Evolutionary conservation across 2,329 filamentous ascomycete genomes (phyloP).

Genomic region (Fusarium stilboides): DNA sequence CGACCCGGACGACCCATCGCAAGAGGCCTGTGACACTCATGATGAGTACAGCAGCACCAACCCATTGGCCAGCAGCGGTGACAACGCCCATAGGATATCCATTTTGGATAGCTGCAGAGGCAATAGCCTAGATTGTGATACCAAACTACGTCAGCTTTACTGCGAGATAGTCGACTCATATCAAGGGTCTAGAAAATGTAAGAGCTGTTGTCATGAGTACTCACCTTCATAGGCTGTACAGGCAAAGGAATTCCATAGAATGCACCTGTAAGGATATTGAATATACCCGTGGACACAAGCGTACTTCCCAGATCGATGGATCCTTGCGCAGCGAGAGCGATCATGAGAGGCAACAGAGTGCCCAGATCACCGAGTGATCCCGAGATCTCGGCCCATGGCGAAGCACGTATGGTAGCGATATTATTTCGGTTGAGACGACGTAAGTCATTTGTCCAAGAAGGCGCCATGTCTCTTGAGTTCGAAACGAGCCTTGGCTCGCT

Average conservation of each 20-base stretch:
- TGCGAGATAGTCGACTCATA: neutral
- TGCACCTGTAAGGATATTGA: conserved; percentile 86
- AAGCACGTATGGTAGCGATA: conserved; percentile 62
- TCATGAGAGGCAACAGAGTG: conserved; percentile 89
- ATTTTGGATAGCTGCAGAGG: conserved; percentile 86
- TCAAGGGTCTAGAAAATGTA: neutral
- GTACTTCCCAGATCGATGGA: conserved; percentile 88
- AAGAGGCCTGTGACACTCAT: conserved; percentile 87
- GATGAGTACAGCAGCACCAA: conserved; percentile 79
- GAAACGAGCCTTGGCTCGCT: neutral
- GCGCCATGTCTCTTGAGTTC: conserved; percentile 35
- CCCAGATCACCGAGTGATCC: conserved; percentile 91
- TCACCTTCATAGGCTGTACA: conserved; percentile 86
- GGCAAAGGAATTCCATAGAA: conserved; percentile 91
- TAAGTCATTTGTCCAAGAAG: conserved; percentile 50
- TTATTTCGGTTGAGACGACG: conserved; percentile 63
- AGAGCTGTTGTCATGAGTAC: conserved; percentile 1
- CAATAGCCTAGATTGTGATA: conserved; percentile 75
- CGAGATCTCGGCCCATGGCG: conserved; percentile 80
- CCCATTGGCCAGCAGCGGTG: conserved; percentile 84
- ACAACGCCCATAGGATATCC: conserved; percentile 68
- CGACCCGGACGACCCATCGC: conserved; percentile 77
- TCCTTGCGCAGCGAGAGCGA: conserved; percentile 82
- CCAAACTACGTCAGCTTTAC: conserved; percentile 3
- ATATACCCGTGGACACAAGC: conserved; percentile 88